Evolutionary conservation across 1,284 basidiomycete species (phyloP).

Genomic region (Pseudozyma hubeiensis): DNA sequence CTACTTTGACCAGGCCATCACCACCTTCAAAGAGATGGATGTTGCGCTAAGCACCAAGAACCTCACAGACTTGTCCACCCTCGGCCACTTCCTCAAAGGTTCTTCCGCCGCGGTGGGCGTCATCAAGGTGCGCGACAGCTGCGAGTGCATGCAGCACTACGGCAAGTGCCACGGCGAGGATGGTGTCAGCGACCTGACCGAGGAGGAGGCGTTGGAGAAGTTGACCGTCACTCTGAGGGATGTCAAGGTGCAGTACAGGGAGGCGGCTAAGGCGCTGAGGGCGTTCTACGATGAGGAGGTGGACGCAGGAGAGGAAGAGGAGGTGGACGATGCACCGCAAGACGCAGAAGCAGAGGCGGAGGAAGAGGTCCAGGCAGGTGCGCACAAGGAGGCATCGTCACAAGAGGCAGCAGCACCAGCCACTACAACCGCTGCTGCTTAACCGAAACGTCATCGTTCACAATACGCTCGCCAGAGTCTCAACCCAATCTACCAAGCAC

Average conservation of each 20-base stretch:
- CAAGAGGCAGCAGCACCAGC: slow-evolving; percentile 66
- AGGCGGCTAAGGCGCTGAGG: slow-evolving; percentile 65
- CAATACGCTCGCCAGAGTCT: too few relatives aligned
- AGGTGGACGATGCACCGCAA: slow-evolving; percentile 18
- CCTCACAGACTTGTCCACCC: slow-evolving; percentile 76
- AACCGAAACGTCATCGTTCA: too few relatives aligned
- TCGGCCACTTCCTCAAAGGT: slow-evolving; percentile 94
- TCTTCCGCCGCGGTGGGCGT: slow-evolving; percentile 91
- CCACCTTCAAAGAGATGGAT: slow-evolving; percentile 84
- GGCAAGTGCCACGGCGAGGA: slow-evolving; percentile 73
- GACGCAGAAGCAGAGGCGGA: slow-evolving; percentile 4
- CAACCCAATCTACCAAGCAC: too few relatives aligned
- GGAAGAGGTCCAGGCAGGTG: slow-evolving; percentile 53
- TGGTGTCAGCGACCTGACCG: slow-evolving; percentile 48
- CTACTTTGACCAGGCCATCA: slow-evolving; percentile 76
- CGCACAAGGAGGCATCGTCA: slow-evolving; percentile 68
- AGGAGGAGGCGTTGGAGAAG: slow-evolving; percentile 53
- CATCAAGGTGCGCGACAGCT: slow-evolving; percentile 80
- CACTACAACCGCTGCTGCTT: not conserved
- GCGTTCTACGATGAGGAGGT: slow-evolving; percentile 70
- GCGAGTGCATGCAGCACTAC: slow-evolving; percentile 88
- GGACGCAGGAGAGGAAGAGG: slow-evolving; percentile 67
- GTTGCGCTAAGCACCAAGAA: slow-evolving; percentile 76
- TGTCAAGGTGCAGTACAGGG: slow-evolving; percentile 60
- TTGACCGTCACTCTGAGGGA: slow-evolving; percentile 47